phyloP scores from a whole-genome alignment of 2,329 filamentous ascomycete genomes.

The Trematosphaeria pertusa region DNA sequence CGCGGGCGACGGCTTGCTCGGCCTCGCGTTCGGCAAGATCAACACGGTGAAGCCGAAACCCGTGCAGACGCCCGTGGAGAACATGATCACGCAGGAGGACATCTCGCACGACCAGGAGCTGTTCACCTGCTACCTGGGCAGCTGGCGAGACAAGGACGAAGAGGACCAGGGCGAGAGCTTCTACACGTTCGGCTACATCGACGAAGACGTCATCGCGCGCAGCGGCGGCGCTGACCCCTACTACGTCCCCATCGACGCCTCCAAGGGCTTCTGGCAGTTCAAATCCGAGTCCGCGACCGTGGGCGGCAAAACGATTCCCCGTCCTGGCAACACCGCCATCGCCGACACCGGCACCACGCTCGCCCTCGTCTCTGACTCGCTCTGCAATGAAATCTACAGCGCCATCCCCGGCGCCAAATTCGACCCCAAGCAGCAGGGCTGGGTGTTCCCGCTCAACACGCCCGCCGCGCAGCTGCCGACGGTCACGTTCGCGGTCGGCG shows the following conservation, averaged over 20 bases:
- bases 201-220: slow-evolving; percentile 64
- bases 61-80: slow-evolving; percentile 70
- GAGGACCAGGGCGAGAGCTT: slow-evolving; percentile 61
- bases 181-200: slow-evolving; percentile 78
- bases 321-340: slow-evolving; percentile 68
- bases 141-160: slow-evolving; percentile 58
- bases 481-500: slow-evolving; percentile 69
- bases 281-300: slow-evolving; percentile 63
- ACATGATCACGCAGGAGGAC: slow-evolving; percentile 67
- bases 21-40: slow-evolving; percentile 69
- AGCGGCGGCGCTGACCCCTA: slow-evolving; percentile 62
- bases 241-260: slow-evolving; percentile 69
- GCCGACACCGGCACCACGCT: slow-evolving; percentile 76
- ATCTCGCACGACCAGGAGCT: slow-evolving; percentile 62
- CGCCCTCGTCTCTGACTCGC: slow-evolving; percentile 67
- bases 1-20: slow-evolving; percentile 69
- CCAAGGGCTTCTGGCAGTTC: slow-evolving; percentile 73
- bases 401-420: slow-evolving; percentile 65
- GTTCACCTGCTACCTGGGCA: slow-evolving; percentile 70
- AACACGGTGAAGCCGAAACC: slow-evolving; percentile 66
- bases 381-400: slow-evolving; percentile 68
- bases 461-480: slow-evolving; percentile 63
- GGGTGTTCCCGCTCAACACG: slow-evolving; percentile 65
- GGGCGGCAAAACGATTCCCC: slow-evolving; percentile 61
- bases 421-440: slow-evolving; percentile 65